These are phyloP conservation scores for Dipteronia dyeriana DNA, from an alignment of 345 rosid species.

Conservation along the genomic window DNA sequence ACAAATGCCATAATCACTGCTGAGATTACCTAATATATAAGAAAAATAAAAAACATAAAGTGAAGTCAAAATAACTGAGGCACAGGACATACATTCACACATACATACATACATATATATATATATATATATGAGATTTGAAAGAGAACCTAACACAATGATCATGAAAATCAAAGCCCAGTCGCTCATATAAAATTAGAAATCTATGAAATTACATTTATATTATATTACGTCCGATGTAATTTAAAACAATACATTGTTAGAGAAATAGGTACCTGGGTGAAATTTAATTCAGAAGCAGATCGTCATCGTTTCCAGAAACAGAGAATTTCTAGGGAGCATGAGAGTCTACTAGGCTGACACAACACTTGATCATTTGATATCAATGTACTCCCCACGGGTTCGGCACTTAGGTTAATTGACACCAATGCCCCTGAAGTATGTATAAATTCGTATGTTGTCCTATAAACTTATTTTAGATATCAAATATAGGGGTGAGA, in stretches of 20 bases:
- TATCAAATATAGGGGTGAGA: too few species aligned
- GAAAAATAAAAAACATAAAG: background rate
- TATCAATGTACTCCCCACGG: background rate
- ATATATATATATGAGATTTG: background rate
- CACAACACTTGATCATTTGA: background rate
- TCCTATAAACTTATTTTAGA: too few species aligned
- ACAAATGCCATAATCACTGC: conserved; percentile 8
- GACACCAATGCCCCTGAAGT: too few species aligned
- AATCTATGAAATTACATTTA: background rate
- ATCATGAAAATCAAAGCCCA: conserved; percentile 6
- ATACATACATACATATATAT: too few species aligned
- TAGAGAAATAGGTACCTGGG: background rate
- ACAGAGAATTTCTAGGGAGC: background rate
- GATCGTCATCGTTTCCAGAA: background rate
- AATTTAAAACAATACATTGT: background rate
- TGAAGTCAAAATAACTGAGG: background rate
- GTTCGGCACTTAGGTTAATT: too few species aligned
- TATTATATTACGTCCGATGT: too few species aligned
- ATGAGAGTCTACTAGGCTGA: background rate
- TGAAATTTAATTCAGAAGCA: background rate
- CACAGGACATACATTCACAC: background rate
- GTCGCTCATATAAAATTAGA: background rate
- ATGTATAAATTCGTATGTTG: too few species aligned
- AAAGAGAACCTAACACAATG: background rate
- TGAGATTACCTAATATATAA: background rate